Percentiles rank a stretch among this genome's conserved stretches.
Evolutionary conservation across 495 filamentous ascomycete genomes (phyloP).

Genomic region (Penicillium lividum): DNA sequence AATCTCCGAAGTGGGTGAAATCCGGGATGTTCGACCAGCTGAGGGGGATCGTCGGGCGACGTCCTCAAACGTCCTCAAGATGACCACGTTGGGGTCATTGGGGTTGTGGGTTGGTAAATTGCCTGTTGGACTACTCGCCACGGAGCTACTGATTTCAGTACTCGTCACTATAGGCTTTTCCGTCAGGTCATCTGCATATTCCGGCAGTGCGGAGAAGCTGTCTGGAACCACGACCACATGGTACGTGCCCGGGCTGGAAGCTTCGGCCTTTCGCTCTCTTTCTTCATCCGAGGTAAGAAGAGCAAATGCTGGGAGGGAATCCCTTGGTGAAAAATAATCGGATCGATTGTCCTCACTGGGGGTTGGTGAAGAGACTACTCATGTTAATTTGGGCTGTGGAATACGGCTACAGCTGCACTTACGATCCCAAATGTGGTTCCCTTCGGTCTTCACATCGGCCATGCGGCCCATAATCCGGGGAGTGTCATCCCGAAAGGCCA

Average conservation of each 20-base stretch:
- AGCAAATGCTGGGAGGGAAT: conserved; percentile 54
- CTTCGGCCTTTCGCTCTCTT: conserved; percentile 58
- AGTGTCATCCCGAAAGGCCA: conserved; percentile 59
- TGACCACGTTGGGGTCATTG: conserved; percentile 48
- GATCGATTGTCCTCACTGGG: conserved; percentile 24
- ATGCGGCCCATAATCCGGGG: conserved; percentile 56
- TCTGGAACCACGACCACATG: conserved; percentile 56
- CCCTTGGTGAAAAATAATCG: conserved; percentile 32
- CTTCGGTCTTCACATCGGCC: conserved; percentile 50
- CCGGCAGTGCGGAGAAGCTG: conserved; percentile 55
- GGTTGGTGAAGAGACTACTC: conserved; percentile 29
- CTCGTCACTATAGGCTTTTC: conserved; percentile 21
- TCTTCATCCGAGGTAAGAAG: conserved; percentile 61
- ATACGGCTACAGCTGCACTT: conserved; percentile 20
- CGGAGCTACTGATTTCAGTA: conserved; percentile 24
- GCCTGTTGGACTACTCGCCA: conserved; percentile 21
- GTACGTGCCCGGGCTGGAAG: conserved; percentile 55
- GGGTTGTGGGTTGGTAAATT: conserved; percentile 17
- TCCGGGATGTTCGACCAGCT: conserved; percentile 28
- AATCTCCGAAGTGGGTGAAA: conserved; percentile 41
- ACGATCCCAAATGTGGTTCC: conserved; percentile 58
- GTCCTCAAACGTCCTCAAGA: conserved; percentile 53
- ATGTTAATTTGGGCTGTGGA: not conserved
- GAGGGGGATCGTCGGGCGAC: conserved; percentile 33
- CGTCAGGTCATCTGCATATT: conserved; percentile 44